phyloP scores from a whole-genome alignment of 1,139 yeast species.

The Candida tunisiensis region DNA sequence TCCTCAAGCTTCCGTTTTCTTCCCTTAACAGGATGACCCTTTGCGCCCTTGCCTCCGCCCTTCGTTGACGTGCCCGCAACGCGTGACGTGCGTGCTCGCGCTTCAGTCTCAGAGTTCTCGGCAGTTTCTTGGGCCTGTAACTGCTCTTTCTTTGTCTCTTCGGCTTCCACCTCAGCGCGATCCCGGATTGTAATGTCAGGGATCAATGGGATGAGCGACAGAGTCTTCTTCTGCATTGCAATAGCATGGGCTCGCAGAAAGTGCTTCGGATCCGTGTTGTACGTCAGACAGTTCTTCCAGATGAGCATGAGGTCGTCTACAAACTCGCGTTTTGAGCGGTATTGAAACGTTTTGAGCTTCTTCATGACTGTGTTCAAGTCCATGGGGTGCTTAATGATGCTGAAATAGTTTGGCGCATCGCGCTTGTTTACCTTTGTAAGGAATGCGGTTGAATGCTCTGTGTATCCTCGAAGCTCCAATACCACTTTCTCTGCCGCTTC shows the following conservation, averaged over 20 bases:
- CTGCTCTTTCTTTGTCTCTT: too few species aligned
- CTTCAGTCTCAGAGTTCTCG: too few species aligned
- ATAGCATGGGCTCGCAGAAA: slow-evolving; percentile 81
- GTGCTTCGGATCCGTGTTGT: slow-evolving; percentile 91
- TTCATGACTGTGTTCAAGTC: slow-evolving; percentile 90
- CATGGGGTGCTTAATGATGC: slow-evolving; percentile 87
- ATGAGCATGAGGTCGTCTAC: slow-evolving; percentile 88
- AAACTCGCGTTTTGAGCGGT: slow-evolving; percentile 71
- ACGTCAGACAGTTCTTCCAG: slow-evolving; percentile 87
- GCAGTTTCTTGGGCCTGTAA: too few species aligned
- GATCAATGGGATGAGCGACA: slow-evolving; percentile 59
- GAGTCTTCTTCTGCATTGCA: slow-evolving; percentile 88
- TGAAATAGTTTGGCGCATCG: slow-evolving; percentile 94
- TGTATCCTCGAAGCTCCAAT: slow-evolving; percentile 71
- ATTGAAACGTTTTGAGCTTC: slow-evolving; percentile 66
- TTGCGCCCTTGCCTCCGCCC: slow-evolving; percentile 6
- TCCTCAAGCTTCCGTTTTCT: slow-evolving; percentile 9
- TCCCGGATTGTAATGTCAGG: slow-evolving; percentile 77
- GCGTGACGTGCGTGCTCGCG: slow-evolving; percentile 1
- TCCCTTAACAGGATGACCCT: slow-evolving; percentile 7
- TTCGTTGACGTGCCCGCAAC: slow-evolving; percentile 6
- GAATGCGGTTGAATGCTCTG: slow-evolving; percentile 95
- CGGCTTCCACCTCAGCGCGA: slow-evolving; percentile 76
- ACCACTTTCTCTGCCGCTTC: slow-evolving; percentile 97
- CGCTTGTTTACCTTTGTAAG: slow-evolving; percentile 87